Base-by-base conservation (phyloP, 768 basidiomycete genomes). In the Fomitopsis serialis region DNA sequence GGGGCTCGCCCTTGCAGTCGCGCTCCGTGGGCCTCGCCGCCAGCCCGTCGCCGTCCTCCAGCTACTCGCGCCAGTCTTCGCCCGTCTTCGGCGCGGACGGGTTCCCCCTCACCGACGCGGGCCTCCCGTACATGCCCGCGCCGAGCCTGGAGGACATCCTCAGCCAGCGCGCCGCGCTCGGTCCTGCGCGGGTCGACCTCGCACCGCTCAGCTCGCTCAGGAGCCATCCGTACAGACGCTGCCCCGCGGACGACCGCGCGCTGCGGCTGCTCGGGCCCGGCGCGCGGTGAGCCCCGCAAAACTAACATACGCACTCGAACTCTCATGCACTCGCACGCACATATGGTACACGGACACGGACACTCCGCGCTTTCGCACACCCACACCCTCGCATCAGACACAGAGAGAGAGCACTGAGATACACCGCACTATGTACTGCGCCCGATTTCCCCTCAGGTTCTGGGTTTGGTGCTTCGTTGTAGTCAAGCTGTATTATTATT, bases 161-260 rank as follows among this genome's bases (percentile, higher is more conserved):
- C 25, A 34, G 47, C 45, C 40, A 48, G 42, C 50, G 42, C 43
- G 45, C 23, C 48, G 23, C 48, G 44, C 43, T 9, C 45, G 45
- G 47, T 50, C 48, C 55, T 35, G 15, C 22, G 42, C 65, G 69
- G 32, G 67, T 73, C 34, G 76, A 75, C 54, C 74, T 88, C 15
- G 82, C 80, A 7, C 84, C 86, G 13, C 72, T 89, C 46, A 70
- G 78, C 50, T 69, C 78, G 19, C 70, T 86, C 52, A 76, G 82
- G 21, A 70, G 64, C 42, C 79, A 80, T 58, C 77, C 79, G 7
- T 87, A 84, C 52, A 73, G 77, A 46, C 76, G 87, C 53, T 75
- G 83, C 52, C 81, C 80, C 23, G 60, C 74, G 25, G 87, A 89
- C 65, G 87, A 88, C 58, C 75, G 74, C 54, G 76, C 78, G 36